Conservation (phyloP, 495 filamentous ascomycete genomes). For the Polyplosphaeria fusca region DNA sequence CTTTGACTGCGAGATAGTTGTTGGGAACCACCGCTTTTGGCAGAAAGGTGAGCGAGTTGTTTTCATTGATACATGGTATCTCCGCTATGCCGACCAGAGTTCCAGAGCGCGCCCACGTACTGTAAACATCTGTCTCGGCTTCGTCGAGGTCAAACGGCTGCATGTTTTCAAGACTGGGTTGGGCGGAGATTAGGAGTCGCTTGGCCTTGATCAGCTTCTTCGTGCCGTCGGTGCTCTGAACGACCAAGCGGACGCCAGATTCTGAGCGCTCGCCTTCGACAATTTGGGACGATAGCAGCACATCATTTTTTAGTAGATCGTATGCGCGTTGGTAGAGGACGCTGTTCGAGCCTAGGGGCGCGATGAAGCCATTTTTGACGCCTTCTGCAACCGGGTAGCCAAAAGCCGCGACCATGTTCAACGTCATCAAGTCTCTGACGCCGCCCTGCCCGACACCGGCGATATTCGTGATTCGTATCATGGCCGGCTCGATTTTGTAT, state of each 20-base stretch:
- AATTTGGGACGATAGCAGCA: slow-evolving; percentile 6
- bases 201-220: slow-evolving; percentile 22
- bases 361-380: slow-evolving; percentile 3
- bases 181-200: slow-evolving; percentile 6
- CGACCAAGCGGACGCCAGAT: slow-evolving; percentile 7
- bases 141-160: slow-evolving; percentile 1
- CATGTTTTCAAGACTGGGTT: slow-evolving; percentile 3
- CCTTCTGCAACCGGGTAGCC: slow-evolving; percentile 3
- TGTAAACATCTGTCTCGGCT: slow-evolving; percentile 11
- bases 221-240: neutral
- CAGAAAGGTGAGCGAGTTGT: slow-evolving; percentile 1
- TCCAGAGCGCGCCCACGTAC: slow-evolving; percentile 9
- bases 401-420: slow-evolving; percentile 12
- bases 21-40: neutral
- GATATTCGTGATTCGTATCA: neutral
- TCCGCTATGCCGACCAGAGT: slow-evolving; percentile 6
- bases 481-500: neutral
- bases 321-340: slow-evolving; percentile 18
- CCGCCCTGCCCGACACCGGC: slow-evolving; percentile 18
- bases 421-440: slow-evolving; percentile 3
- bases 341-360: slow-evolving; percentile 21
- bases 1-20: slow-evolving; percentile 7
- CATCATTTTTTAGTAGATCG: slow-evolving; percentile 2
- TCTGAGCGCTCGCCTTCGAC: neutral
- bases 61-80: slow-evolving; percentile 15